Evolutionary conservation across 176 grass and related monocot species (phyloP).

Genomic region (Oryza punctata): DNA sequence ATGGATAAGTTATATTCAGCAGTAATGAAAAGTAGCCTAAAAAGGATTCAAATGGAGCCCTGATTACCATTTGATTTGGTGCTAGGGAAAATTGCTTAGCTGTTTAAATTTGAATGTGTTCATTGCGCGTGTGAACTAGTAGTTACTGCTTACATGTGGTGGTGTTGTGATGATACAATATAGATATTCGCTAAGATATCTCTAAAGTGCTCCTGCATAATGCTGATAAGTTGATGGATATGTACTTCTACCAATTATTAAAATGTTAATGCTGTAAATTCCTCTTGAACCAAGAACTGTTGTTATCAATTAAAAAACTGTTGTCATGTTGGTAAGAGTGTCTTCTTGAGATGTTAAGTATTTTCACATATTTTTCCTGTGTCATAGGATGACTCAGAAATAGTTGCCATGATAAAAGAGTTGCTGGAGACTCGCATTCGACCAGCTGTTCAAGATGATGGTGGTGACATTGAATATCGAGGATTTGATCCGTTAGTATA

Average conservation of each 20-base stretch:
- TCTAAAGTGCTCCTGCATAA: not conserved
- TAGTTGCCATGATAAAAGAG: slow-evolving; percentile 99
- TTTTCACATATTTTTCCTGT: not conserved
- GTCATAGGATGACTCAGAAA: slow-evolving; percentile 95
- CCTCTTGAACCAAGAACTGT: not conserved
- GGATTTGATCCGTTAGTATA: slow-evolving; percentile 82
- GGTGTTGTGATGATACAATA: not conserved
- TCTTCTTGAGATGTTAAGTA: slow-evolving; percentile 35
- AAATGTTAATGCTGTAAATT: not conserved
- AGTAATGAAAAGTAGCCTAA: slow-evolving; percentile 1
- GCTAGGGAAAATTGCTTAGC: not conserved
- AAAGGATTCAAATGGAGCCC: not conserved
- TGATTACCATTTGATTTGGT: not conserved
- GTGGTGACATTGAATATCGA: slow-evolving; percentile 93
- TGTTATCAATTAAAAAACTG: not conserved
- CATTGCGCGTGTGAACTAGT: not conserved
- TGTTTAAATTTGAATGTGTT: slow-evolving; percentile 21
- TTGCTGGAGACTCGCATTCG: slow-evolving; percentile 91
- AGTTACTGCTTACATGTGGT: not conserved
- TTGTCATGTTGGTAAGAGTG: not conserved
- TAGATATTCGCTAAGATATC: not conserved
- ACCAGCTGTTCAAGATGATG: slow-evolving; percentile 97
- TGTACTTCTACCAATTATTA: not conserved
- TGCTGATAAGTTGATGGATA: not conserved
- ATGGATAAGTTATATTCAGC: not conserved